These are phyloP conservation scores for Trametes coccinea DNA, from an alignment of 768 basidiomycete species.

Conservation along the genomic window DNA sequence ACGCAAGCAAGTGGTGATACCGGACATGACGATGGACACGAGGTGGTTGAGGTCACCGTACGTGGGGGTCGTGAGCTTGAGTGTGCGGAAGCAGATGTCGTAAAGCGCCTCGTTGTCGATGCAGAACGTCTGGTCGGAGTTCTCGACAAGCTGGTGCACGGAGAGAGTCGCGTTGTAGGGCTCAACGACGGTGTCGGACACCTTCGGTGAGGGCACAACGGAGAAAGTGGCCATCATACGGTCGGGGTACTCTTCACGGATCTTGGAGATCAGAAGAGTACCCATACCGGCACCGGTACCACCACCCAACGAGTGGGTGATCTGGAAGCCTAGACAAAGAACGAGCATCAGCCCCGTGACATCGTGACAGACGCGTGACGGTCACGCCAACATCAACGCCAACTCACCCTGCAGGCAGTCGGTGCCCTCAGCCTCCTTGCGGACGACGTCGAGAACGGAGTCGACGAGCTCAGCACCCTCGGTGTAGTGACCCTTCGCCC, in stretches of 20 bases:
- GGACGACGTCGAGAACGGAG: constrained; percentile 95
- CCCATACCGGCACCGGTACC: constrained; percentile 99
- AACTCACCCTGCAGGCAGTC: constrained; percentile 92
- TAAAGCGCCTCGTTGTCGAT: constrained; percentile 99
- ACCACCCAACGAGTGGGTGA: constrained; percentile 98
- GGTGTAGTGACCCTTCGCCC: constrained; percentile 99
- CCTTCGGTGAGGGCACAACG: constrained; percentile 95
- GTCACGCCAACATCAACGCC: neutral
- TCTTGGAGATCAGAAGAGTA: constrained; percentile 97
- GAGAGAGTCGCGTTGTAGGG: constrained; percentile 99
- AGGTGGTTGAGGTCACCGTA: constrained; percentile 98
- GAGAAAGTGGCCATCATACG: constrained; percentile 99
- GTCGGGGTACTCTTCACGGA: constrained; percentile 98
- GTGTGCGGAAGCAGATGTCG: constrained; percentile 97
- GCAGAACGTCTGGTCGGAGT: constrained; percentile 99
- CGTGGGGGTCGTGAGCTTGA: constrained; percentile 93
- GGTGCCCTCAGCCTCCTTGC: constrained; percentile 97
- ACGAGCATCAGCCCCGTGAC: constrained; percentile 16
- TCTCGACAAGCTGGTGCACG: constrained; percentile 98
- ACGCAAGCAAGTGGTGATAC: constrained; percentile 96
- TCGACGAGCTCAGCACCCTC: constrained; percentile 99
- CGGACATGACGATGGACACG: constrained; percentile 97
- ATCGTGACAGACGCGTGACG: constrained; percentile 10
- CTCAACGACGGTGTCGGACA: constrained; percentile 99
- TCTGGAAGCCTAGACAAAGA: constrained; percentile 82